phyloP scores from a whole-genome alignment of 441 rosid species.

The Corymbia citriodora region DNA sequence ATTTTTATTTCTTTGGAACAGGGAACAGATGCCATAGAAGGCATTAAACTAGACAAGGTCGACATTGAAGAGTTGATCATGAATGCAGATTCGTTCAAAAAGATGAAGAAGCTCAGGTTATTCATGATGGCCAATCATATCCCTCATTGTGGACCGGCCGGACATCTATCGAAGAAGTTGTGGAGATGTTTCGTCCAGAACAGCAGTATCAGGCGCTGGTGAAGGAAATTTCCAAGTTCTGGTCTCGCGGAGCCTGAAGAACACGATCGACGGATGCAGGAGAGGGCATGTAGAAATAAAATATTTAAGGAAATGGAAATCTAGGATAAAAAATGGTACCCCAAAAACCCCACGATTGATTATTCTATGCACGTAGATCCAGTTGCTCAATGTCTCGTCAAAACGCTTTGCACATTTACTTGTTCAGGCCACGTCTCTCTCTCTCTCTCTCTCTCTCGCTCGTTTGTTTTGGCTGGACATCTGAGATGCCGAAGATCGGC shows the following conservation, averaged over 20 bases:
- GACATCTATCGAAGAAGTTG: not conserved
- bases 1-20: not conserved
- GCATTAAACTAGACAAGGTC: not conserved
- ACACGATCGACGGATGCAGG: not conserved
- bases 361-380: not conserved
- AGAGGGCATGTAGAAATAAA: not conserved
- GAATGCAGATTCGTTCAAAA: not conserved
- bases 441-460: no score
- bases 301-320: not conserved
- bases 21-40: not conserved
- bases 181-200: not conserved
- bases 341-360: not conserved
- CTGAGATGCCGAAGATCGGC: not conserved
- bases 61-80: not conserved
- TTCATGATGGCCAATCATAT: not conserved
- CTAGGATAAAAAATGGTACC: not conserved
- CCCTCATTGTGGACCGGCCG: not conserved
- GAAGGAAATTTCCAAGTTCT: rapidly evolving
- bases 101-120: not conserved
- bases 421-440: no score
- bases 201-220: not conserved
- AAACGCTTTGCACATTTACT: no score
- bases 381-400: not conserved
- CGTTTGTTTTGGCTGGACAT: not conserved
- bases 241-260: not conserved